Percentiles rank a stretch among this genome's conserved stretches.
phyloP scores from a whole-genome alignment of 2,329 filamentous ascomycete genomes.

The Alternaria brassicae region DNA sequence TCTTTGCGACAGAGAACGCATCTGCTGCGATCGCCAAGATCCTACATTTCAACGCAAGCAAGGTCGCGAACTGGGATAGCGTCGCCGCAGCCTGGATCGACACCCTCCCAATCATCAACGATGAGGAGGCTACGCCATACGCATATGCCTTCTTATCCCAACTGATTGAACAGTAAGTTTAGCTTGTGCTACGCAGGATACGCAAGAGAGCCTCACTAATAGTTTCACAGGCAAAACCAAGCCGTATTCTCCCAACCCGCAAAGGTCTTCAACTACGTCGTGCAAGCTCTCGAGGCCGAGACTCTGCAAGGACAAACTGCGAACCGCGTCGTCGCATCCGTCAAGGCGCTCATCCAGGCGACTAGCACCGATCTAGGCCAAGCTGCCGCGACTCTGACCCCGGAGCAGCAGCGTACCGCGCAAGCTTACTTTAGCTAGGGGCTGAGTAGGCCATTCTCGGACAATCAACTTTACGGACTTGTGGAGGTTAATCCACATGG shows the following conservation, averaged over 20 bases:
- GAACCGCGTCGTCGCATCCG: slow-evolving; percentile 75
- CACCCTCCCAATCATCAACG: slow-evolving; percentile 89
- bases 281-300: slow-evolving; percentile 87
- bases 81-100: slow-evolving; percentile 87
- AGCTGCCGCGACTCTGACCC: slow-evolving; percentile 75
- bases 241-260: slow-evolving; percentile 77
- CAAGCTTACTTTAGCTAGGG: slow-evolving; percentile 76
- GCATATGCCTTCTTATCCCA: slow-evolving; percentile 92
- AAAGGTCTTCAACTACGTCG: slow-evolving; percentile 84
- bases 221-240: slow-evolving; percentile 74
- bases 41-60: slow-evolving; percentile 82
- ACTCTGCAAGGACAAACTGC: slow-evolving; percentile 87
- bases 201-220: not conserved
- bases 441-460: slow-evolving; percentile 1
- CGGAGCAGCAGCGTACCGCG: slow-evolving; percentile 80
- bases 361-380: slow-evolving; percentile 78
- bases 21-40: slow-evolving; percentile 98
- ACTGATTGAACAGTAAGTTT: slow-evolving; percentile 89
- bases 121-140: slow-evolving; percentile 96
- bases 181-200: not conserved
- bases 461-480: slow-evolving; percentile 3
- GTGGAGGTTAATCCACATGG: slow-evolving; percentile 4
- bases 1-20: slow-evolving; percentile 97
- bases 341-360: slow-evolving; percentile 77
- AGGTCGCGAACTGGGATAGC: slow-evolving; percentile 77